A percentile compares a stretch with the other conserved stretches of the same genome.
Evolutionary conservation across 2,329 filamentous ascomycete genomes (phyloP).

Genomic region (Ceratocystis lukuohia): DNA sequence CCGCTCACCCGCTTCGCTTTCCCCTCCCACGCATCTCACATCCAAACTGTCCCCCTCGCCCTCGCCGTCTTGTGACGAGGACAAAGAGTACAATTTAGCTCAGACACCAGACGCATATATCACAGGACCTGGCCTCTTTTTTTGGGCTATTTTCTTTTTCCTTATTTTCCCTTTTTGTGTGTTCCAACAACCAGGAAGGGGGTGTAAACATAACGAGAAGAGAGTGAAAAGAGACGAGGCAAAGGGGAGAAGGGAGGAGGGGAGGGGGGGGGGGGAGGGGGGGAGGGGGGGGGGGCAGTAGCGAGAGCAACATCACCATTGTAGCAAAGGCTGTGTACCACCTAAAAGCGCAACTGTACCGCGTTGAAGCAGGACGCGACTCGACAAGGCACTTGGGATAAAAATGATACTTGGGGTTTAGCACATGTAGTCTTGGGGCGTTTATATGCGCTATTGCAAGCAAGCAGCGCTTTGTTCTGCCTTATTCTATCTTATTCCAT

Average conservation of each 20-base stretch:
- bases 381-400: no score
- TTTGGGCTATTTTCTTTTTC: no score
- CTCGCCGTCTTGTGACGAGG: slow-evolving; percentile 1
- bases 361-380: neutral
- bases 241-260: neutral
- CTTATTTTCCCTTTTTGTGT: no score
- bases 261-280: neutral
- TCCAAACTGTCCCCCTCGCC: neutral
- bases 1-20: neutral
- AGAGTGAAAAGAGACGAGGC: no score
- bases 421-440: no score
- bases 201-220: no score
- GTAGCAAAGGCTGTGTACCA: neutral
- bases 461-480: no score
- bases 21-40: neutral
- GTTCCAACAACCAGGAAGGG: no score
- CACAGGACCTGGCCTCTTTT: neutral
- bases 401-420: no score
- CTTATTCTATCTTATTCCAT: no score
- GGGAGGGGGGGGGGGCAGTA: neutral
- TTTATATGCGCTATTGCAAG: no score
- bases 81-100: slow-evolving; percentile 5
- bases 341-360: neutral
- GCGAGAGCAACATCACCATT: no score
- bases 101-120: neutral